Conservation (phyloP, 2,329 filamentous ascomycete species). For the Xylaria sp. region DNA sequence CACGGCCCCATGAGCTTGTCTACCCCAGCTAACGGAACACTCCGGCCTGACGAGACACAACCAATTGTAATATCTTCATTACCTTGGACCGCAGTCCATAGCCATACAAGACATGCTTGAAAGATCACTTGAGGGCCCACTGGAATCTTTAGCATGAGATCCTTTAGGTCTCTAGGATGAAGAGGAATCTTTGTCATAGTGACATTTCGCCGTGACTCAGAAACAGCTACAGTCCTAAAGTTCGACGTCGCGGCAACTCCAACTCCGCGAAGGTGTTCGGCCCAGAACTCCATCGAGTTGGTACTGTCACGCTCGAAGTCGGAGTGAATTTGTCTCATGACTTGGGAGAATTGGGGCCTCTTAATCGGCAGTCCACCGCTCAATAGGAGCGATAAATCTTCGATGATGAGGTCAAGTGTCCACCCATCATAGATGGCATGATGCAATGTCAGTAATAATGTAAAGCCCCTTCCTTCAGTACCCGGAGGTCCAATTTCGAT, state of each 20-base stretch:
- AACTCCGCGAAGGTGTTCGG: conserved; percentile 69
- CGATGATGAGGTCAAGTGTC: conserved; percentile 80
- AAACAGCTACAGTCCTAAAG: conserved; percentile 57
- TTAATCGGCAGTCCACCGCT: conserved; percentile 41
- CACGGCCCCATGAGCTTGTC: conserved; percentile 84
- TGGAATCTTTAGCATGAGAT: conserved; percentile 54
- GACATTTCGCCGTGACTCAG: conserved; percentile 46
- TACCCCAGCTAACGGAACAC: conserved; percentile 74
- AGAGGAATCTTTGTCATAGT: conserved; percentile 50
- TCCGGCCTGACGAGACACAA: conserved; percentile 83
- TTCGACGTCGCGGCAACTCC: conserved; percentile 68
- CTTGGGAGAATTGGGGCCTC: conserved; percentile 69
- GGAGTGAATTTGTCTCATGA: conserved; percentile 61
- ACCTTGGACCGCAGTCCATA: conserved; percentile 74
- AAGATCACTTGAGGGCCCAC: conserved; percentile 78
- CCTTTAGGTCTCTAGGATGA: conserved; percentile 50
- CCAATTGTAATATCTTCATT: conserved; percentile 77
- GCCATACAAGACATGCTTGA: conserved; percentile 75
- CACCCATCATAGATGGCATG: conserved; percentile 94
- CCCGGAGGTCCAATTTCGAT: conserved; percentile 62
- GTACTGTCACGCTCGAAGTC: conserved; percentile 50
- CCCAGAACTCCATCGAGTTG: conserved; percentile 74
- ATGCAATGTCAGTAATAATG: conserved; percentile 71
- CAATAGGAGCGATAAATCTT: conserved; percentile 71
- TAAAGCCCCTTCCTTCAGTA: conserved; percentile 44